Percentiles rank a stretch among this genome's conserved stretches.
These are phyloP conservation scores for Sclerotinia borealis DNA, from an alignment of 2,329 filamentous ascomycete species.

Conservation along the genomic window DNA sequence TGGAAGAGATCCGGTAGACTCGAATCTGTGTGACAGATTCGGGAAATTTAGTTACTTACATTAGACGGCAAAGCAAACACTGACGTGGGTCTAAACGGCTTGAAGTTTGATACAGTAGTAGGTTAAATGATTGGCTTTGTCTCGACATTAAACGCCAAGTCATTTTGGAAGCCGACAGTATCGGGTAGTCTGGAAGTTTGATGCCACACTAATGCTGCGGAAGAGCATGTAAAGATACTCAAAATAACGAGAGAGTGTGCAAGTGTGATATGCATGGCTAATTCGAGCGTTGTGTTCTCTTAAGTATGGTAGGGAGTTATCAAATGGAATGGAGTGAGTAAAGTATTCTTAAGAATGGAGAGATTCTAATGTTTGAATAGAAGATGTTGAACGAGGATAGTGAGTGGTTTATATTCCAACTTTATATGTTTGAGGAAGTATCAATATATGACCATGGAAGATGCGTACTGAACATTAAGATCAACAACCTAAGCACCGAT, in stretches of 20 bases:
- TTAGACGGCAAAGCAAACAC: too few relatives aligned
- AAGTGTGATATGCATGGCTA: not conserved
- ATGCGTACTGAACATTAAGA: too few relatives aligned
- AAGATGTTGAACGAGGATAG: too few relatives aligned
- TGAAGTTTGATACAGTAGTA: not conserved
- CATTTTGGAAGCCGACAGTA: not conserved
- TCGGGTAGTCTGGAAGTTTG: not conserved
- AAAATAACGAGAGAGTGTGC: not conserved
- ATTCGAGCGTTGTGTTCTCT: not conserved
- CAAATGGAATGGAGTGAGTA: rapidly evolving
- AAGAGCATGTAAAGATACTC: not conserved
- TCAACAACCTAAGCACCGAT: not conserved
- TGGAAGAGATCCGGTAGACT: too few relatives aligned
- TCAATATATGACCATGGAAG: rapidly evolving
- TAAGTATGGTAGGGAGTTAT: not conserved
- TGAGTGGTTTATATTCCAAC: not conserved
- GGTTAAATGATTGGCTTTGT: not conserved
- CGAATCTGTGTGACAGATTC: too few relatives aligned
- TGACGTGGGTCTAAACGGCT: not conserved
- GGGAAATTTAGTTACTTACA: too few relatives aligned
- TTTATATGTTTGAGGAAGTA: not conserved
- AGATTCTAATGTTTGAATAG: not conserved
- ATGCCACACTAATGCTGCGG: not conserved
- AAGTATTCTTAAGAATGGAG: not conserved
- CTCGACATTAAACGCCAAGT: not conserved